Evolutionary conservation across 208 protist genomes (phyloP), one percentile per base, ranked within the genome.

Genomic region (Trypanosomatidae sp.): DNA sequence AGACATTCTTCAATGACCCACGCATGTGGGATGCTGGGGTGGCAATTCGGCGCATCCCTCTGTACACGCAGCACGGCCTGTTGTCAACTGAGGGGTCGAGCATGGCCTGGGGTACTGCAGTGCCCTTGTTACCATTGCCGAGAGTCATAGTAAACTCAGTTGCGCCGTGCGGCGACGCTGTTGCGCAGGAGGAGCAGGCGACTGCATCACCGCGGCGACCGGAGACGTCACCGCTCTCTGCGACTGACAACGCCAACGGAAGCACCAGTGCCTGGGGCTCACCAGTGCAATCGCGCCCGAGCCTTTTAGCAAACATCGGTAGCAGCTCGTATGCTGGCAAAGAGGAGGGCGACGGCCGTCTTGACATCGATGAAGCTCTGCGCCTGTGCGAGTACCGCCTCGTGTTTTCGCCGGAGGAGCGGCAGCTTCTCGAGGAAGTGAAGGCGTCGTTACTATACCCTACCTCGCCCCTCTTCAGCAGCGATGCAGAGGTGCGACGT

Each of bases 1-100:
- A 95, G 76, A 28, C 62, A 19, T 89, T 71, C 58, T 95, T 90
- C 81, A 95, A 95, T 70, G 72, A 79, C 52, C 71, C 78, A 0
- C 43, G 72, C 30, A 72, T 91, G 72, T 67, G 85, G 65, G 66
- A 84, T 3, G 74, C 65, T 1, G 80, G 82, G 1, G 12, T 81
- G 49, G 66, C 73, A 4, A 50, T 77, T 39, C 84, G 77, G 30
- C 73, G 72, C 22, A 60, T 80, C 44, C 67, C 76, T 19, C 75
- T 87, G 22, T 86, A 84, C 69, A 73, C 71, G 39, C 52, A 55
- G 10, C 69, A 85, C 12, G 82, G 79, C 33, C 56, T 82, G 2
- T 66, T 83, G 64, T 50, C 84, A 6, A 52, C 72, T 0, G 49
- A 65, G 36, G 44, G 1, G 9, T 5, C 44, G 6, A n/a, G 9